Conservation (phyloP, 768 basidiomycete species). For the Lentinula lateritia region DNA sequence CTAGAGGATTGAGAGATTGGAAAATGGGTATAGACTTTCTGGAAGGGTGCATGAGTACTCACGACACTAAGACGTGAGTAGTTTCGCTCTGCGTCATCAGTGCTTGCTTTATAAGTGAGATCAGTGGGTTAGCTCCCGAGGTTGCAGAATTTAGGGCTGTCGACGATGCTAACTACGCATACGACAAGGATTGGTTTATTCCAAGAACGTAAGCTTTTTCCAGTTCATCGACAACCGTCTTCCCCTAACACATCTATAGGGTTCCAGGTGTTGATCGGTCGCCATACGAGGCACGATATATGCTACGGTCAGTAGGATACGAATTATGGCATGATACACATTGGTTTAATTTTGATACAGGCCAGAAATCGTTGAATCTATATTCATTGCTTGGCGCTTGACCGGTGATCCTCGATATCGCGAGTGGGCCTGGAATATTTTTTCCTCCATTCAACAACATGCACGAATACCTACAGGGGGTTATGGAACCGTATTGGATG, state of each 20-base stretch:
- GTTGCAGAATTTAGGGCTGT: slow-evolving; percentile 55
- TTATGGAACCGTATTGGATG: slow-evolving; percentile 60
- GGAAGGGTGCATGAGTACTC: slow-evolving; percentile 60
- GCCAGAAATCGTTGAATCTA: slow-evolving; percentile 74
- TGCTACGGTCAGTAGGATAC: slow-evolving; percentile 42
- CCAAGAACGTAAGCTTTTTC: slow-evolving; percentile 23
- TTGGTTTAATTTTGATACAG: slow-evolving; percentile 21
- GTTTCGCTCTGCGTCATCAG: slow-evolving; percentile 19
- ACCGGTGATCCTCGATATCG: slow-evolving; percentile 63
- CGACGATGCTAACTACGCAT: slow-evolving; percentile 19
- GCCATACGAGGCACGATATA: slow-evolving; percentile 64
- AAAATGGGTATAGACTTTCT: slow-evolving; percentile 56
- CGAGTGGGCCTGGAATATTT: slow-evolving; percentile 65
- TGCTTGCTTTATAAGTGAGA: neutral
- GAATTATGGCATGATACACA: neutral
- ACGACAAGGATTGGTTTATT: slow-evolving; percentile 65
- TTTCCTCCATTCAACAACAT: slow-evolving; percentile 62
- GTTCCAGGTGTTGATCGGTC: neutral
- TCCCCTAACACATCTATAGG: neutral
- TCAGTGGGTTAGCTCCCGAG: slow-evolving; percentile 54
- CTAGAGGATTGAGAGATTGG: slow-evolving; percentile 52
- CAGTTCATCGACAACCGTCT: no score
- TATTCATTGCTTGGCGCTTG: slow-evolving; percentile 65
- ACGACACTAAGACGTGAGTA: slow-evolving; percentile 46
- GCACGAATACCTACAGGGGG: slow-evolving; percentile 55